Conservation (phyloP, 441 rosid genomes). For the Lepidium campestre region DNA sequence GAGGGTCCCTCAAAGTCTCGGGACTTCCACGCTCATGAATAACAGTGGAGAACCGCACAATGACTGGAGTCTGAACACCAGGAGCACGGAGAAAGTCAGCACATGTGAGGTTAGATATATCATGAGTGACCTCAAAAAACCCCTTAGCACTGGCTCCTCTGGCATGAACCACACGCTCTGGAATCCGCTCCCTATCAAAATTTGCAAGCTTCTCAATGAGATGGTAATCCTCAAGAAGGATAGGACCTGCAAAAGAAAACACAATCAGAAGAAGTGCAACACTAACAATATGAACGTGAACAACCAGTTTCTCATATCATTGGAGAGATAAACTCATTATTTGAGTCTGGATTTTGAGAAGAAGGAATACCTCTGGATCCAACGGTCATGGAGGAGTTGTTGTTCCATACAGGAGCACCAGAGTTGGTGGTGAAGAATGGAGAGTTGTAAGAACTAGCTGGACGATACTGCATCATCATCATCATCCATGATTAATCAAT, state of each 20-base stretch:
- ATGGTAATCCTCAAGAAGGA: constrained; percentile 94
- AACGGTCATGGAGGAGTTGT: constrained; percentile 76
- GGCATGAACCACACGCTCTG: constrained; percentile 98
- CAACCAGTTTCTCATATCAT: neutral
- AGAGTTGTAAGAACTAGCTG: constrained; percentile 75
- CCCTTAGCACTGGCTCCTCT: constrained; percentile 85
- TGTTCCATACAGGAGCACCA: constrained; percentile 96
- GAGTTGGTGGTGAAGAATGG: constrained; percentile 77
- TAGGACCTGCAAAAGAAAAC: constrained; percentile 56
- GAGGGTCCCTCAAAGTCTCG: constrained; percentile 92
- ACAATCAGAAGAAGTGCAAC: neutral
- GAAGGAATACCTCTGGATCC: constrained; percentile 67
- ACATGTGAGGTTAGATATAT: constrained; percentile 68
- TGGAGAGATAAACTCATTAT: neutral
- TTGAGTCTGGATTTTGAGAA: neutral
- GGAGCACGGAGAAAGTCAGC: constrained; percentile 97
- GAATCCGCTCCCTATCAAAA: constrained; percentile 88
- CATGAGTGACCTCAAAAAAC: constrained; percentile 46
- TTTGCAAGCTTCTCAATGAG: constrained; percentile 87
- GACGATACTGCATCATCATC: constrained; percentile 49
- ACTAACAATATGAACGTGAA: neutral
- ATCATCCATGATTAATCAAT: neutral
- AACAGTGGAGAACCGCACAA: constrained; percentile 80
- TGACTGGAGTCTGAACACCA: constrained; percentile 92
- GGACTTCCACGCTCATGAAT: constrained; percentile 95